Conservation (phyloP, 2,329 filamentous ascomycete genomes). For the Fusarium globosum region DNA sequence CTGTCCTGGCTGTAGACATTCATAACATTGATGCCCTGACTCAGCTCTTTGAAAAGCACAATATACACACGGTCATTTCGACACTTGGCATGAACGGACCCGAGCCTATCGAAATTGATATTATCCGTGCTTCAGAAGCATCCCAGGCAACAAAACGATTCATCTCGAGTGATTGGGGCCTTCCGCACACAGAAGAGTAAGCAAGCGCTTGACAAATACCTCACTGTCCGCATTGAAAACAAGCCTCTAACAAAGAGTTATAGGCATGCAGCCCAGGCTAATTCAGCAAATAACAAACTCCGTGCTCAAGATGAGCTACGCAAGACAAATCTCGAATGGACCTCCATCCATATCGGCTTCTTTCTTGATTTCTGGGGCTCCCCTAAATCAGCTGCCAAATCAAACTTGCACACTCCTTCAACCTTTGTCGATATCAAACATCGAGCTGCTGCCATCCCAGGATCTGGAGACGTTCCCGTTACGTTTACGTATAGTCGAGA, state of each 20-base stretch:
- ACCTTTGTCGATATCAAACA: not conserved
- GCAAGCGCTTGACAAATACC: not conserved
- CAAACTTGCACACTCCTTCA: not conserved
- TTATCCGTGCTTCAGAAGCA: slow-evolving; percentile 1
- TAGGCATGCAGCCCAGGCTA: not conserved
- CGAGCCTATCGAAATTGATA: not conserved
- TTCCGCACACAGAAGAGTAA: slow-evolving; percentile 8
- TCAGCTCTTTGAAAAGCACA: slow-evolving; percentile 10
- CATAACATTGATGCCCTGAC: not conserved
- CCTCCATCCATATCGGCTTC: slow-evolving; percentile 1
- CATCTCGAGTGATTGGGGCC: slow-evolving; percentile 9
- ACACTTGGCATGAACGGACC: not conserved
- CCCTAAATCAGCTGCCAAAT: not conserved
- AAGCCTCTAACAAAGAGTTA: not conserved
- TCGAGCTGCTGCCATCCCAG: not conserved
- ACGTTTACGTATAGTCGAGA: slow-evolving; percentile 2
- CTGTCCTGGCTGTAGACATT: not conserved
- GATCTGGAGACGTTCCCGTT: not conserved
- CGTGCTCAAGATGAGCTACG: slow-evolving; percentile 4
- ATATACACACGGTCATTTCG: slow-evolving; percentile 4
- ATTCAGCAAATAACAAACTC: slow-evolving; percentile 12
- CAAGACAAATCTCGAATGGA: slow-evolving; percentile 17
- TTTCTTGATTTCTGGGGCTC: slow-evolving; percentile 21
- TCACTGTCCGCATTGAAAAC: too few relatives aligned
- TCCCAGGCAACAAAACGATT: not conserved